These are phyloP conservation scores for Apocynum venetum DNA, from an alignment of 257 asterid genomes.

Conservation along the genomic window DNA sequence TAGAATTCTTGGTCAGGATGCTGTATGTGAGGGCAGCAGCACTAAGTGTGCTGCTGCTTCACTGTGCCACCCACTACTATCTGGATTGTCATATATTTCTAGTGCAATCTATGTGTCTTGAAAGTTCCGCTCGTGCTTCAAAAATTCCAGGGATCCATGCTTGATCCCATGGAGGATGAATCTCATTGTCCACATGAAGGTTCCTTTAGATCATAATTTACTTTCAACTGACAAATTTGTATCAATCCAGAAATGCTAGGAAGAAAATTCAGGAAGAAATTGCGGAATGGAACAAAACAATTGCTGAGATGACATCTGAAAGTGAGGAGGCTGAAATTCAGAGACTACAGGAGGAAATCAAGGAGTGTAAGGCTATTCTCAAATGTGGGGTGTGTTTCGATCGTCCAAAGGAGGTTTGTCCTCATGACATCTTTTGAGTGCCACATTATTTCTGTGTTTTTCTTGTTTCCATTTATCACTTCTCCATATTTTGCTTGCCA, in stretches of 20 bases:
- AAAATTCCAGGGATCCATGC: not conserved
- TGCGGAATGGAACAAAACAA: conserved; percentile 51
- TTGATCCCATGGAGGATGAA: not conserved
- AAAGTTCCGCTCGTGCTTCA: not conserved
- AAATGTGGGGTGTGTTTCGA: conserved; percentile 96
- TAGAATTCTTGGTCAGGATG: not conserved
- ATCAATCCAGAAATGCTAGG: conserved; percentile 54
- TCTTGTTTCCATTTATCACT: not conserved
- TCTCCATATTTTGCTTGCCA: not conserved
- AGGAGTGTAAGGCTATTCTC: conserved; percentile 87
- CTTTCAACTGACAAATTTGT: not conserved
- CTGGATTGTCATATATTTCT: not conserved
- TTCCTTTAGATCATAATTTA: not conserved
- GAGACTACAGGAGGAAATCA: conserved; percentile 86
- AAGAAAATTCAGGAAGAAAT: conserved; percentile 82
- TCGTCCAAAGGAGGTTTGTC: conserved; percentile 90
- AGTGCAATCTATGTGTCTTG: not conserved
- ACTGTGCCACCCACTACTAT: not conserved
- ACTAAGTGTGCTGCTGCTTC: not conserved
- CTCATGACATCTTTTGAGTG: conserved; percentile 2
- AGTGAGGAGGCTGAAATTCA: conserved; percentile 79
- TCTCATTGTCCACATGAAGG: not conserved
- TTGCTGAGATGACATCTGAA: conserved; percentile 60
- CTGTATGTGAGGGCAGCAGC: not conserved
- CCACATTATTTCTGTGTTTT: not conserved